Evolutionary conservation across 768 basidiomycete genomes (phyloP).

Genomic region (Lactarius indigo): DNA sequence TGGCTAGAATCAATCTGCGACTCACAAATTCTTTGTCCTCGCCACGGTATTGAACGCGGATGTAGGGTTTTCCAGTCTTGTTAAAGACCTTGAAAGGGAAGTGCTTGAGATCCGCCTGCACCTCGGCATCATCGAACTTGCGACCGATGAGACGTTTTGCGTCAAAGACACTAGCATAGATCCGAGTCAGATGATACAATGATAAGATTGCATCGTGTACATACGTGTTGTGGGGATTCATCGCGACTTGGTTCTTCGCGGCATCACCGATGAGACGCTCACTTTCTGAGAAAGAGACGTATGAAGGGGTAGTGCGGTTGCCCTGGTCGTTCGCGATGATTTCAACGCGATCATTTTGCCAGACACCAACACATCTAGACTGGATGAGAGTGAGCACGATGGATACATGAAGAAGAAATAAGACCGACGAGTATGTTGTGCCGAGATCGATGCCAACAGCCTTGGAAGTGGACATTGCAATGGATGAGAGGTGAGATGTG

Average conservation of each 20-base stretch:
- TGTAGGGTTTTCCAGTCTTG: conserved; percentile 85
- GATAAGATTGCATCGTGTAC: conserved; percentile 24
- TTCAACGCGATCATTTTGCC: conserved; percentile 99
- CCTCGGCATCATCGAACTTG: conserved; percentile 82
- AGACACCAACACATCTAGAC: conserved; percentile 93
- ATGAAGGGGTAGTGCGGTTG: conserved; percentile 93
- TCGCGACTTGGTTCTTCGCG: conserved; percentile 97
- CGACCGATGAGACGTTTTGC: conserved; percentile 98
- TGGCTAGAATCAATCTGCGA: conserved; percentile 6
- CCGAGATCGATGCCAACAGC: conserved; percentile 89
- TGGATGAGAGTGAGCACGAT: conserved; percentile 16
- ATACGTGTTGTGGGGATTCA: conserved; percentile 94
- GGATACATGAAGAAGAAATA: neutral
- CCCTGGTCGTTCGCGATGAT: conserved; percentile 97
- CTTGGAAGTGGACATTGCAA: conserved; percentile 42
- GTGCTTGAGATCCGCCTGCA: conserved; percentile 81
- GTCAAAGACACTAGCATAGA: conserved; percentile 75
- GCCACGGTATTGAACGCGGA: conserved; percentile 87
- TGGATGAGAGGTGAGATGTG: conserved; percentile 20
- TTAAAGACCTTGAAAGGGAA: conserved; percentile 92
- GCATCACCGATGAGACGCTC: conserved; percentile 99
- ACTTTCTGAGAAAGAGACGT: conserved; percentile 90
- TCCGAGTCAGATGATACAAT: conserved; percentile 25
- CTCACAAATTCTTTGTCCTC: conserved; percentile 92
- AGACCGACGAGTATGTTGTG: conserved; percentile 85